Evolutionary conservation across 2,329 filamentous ascomycete genomes (phyloP), one percentile per base, ranked within the genome.

Genomic region (Exophiala dermatitidis): DNA sequence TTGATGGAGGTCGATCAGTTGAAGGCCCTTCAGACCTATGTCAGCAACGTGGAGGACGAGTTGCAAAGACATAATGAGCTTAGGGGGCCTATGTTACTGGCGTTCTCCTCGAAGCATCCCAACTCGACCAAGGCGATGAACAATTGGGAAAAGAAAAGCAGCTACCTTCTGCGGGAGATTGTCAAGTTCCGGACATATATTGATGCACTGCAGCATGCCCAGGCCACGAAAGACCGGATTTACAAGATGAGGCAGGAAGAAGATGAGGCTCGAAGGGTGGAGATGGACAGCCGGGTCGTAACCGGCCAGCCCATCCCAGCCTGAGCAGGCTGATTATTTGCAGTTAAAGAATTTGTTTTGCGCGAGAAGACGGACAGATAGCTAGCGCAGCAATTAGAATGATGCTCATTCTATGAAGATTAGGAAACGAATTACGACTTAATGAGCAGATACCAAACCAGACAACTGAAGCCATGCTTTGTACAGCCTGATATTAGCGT

Each of bases 171-270:
- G 8, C 79, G 88, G 34, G 93, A 98, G 73, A 96, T 94, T 68
- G 90, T 97, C 69, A 97, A 97, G 71, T 97, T 95, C 72, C 79
- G 86, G 56, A 97, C 90, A 0, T 98, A 97, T 66, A 90, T 96
- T 62, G 93, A 97, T 68, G 84, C 83, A 33, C 73, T 98, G 47
- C 77, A 83, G 53, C 80, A 81, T 36, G 90, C 90, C 0, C 81
- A 86, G 62, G 72, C 68, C 32, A 77, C 82, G 50, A 90, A 86
- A 67, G 77, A 80, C 43, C 84, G 84, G 66, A 84, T 96, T 40
- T 86, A 89, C 54, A 62, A 64, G 10, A 59, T 60, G 34, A 60
- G 61, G 42, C 58, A 55, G 50, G 54, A 62, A 45, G 61, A 62
- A 33, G 60, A 56, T 12, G 54, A 56, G 34, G 50, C 50, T 3